Evolutionary conservation across 176 grass and related monocot species (phyloP).

Genomic region (Lolium perenne): DNA sequence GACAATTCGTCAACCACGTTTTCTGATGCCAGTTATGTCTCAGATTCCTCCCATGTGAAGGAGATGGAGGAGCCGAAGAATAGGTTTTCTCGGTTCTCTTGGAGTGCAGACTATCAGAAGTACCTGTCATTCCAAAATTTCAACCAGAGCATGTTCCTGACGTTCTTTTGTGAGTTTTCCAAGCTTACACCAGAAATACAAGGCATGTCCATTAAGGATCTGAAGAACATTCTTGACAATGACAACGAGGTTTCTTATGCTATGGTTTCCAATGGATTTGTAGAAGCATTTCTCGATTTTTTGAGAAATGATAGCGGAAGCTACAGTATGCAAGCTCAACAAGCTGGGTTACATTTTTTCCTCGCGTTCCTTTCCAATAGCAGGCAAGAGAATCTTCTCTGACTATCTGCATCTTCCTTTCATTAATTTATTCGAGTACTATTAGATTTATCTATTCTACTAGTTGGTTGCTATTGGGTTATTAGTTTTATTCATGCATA

Average conservation of each 20-base stretch:
- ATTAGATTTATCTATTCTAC: constrained; percentile 9
- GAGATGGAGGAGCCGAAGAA: constrained; percentile 58
- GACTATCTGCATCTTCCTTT: background rate
- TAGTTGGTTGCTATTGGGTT: constrained; percentile 12
- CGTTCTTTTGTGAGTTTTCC: constrained; percentile 67
- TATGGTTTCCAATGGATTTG: constrained; percentile 84
- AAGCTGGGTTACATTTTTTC: constrained; percentile 68
- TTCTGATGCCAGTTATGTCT: constrained; percentile 69
- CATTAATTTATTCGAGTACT: background rate
- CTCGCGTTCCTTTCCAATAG: constrained; percentile 64
- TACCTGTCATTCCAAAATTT: constrained; percentile 75
- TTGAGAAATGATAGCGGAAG: constrained; percentile 58
- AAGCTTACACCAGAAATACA: constrained; percentile 71
- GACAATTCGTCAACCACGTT: constrained; percentile 71
- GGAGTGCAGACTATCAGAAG: constrained; percentile 81
- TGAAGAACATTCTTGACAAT: constrained; percentile 66
- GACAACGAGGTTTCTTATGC: constrained; percentile 62
- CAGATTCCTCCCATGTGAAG: constrained; percentile 59
- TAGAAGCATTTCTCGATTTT: constrained; percentile 74
- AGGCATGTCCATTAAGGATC: constrained; percentile 67
- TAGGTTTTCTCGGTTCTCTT: constrained; percentile 58
- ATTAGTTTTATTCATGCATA: background rate
- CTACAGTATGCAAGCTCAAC: constrained; percentile 55
- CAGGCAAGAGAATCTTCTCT: constrained; percentile 59
- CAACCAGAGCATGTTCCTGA: constrained; percentile 76